Evolutionary conservation across 345 rosid genomes (phyloP), one percentile per base, ranked within the genome.

Genomic region (Eucalyptus pumila): DNA sequence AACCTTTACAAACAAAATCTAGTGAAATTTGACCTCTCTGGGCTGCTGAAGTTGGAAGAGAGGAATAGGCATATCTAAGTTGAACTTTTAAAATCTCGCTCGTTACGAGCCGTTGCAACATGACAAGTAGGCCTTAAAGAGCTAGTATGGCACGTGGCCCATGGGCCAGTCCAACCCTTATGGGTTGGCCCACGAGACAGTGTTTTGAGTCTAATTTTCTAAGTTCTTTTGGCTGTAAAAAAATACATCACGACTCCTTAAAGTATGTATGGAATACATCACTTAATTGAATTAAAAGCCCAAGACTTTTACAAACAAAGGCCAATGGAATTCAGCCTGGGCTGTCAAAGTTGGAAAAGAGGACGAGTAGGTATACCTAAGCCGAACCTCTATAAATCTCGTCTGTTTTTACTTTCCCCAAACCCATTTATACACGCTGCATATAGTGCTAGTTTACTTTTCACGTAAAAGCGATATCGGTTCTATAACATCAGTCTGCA

Each of bases 281-380:
- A 3, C 11, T 9, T 72, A 2, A 19, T 72, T 34, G 7, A 15
- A 72, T 10, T 72, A 17, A 72, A 17, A 72, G 2, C 11, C 81
- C 81, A 11, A 19, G 10, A 67, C 6, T 5, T 67, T 67, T 32
- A 32, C 23, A 67, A 32, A 32, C 11, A 4, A 67, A 32, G 80
- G 80, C 42, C 5, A 32, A 10, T 67, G 80, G 42, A 67, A 67
- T 32, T 67, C 10, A 37, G 1, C 42, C 12, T 32, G 0, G 11
- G 7, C 1, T 32, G 2, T 7, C 3, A 16, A 2, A 32, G 40
- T 67, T 32, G 80, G 80, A 32, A 32, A 23, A 67, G 80, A 67
- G 80, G 80, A 56, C 0, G 6, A 32, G 11, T 8, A 67, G 40
- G 2, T 0, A 4, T 9, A 32, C 12, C 11, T 2, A 32, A 0